Base-by-base conservation (phyloP, 2,329 filamentous ascomycete species). In the Ophiostoma australiae region DNA sequence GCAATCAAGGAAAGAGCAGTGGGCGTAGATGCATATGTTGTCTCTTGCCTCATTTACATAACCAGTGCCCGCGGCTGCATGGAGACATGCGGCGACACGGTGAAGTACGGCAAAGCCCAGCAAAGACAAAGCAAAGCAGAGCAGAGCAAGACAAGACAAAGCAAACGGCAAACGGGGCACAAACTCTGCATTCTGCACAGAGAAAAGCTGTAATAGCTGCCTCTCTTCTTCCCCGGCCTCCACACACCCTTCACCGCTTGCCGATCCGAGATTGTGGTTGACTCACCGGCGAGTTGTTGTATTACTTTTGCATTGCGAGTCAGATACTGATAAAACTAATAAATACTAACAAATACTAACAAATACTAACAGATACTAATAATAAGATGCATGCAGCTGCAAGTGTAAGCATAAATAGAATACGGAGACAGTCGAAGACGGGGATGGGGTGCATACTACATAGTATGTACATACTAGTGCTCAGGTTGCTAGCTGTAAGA, bases 271-370 rank as follows among this genome's bases (percentile, higher is more conserved):
- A 61, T 61, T 33, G 23, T 23, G 67, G 65, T 17, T 72, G 70
- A 72, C 70, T 72, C 70, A 72, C 68, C 70, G 70, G 70, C 68
- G 68, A 72, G 17, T 48, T 39, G 3, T 39, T n/a, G 11, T 48
- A 48, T 48, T 8, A n/a, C 44, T 13, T 41, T 41, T 41, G 39
- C 15, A 41, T 11, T 41, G 4, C 37, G 10, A 7, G 13, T 41
- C 15, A 41, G 11, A 41, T 39, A 31, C 27, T 31, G 27, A 31
- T 39, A 13, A 41, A 15, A 41, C 3, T 4, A 41, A 13, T 11
- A 39, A 39, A 39, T 8, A 11, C 8, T 2, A 39, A 37, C 6
- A 37, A 41, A 15, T 41, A 41, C 3, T 4, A 41, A 13, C 6
- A 39, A 39, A 39, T 8, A 11, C 8, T 2, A 39, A 37, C 6